These are phyloP conservation scores for Sungouiella blattae DNA, from an alignment of 805 yeast genomes.

Conservation along the genomic window DNA sequence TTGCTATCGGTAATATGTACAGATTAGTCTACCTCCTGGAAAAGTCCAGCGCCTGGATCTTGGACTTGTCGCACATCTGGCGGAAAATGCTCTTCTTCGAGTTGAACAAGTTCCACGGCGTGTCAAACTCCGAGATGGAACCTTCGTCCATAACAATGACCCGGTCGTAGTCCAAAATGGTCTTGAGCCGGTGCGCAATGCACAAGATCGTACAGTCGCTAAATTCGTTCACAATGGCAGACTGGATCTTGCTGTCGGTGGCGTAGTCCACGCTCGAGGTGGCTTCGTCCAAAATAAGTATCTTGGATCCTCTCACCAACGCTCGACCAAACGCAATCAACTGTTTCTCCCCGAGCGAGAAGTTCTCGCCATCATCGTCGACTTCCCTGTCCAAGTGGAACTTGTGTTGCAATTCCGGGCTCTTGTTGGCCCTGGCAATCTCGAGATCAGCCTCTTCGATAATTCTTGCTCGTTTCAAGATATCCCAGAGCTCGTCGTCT, in stretches of 20 bases:
- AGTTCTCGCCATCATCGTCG: constrained; percentile 67
- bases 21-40: not conserved
- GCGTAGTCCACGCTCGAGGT: constrained; percentile 74
- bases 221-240: constrained; percentile 57
- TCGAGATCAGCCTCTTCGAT: constrained; percentile 2
- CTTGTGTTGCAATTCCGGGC: constrained; percentile 33
- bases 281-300: constrained; percentile 71
- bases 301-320: constrained; percentile 56
- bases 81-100: constrained; percentile 44
- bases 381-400: constrained; percentile 60
- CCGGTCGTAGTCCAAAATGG: constrained; percentile 56
- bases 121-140: constrained; percentile 49
- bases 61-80: constrained; percentile 49
- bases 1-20: no score
- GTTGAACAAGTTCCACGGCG: constrained; percentile 47
- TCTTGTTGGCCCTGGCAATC: constrained; percentile 1
- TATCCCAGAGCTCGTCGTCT: constrained; percentile 15
- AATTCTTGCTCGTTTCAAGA: constrained; percentile 9
- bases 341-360: constrained; percentile 71
- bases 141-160: constrained; percentile 62
- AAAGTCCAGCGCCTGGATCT: constrained; percentile 21
- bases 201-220: constrained; percentile 62
- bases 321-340: constrained; percentile 69
- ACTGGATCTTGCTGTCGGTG: constrained; percentile 66
- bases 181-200: constrained; percentile 68